A percentile compares a stretch with the other conserved stretches of the same genome.
These are phyloP conservation scores for Phaffia australis DNA, from an alignment of 768 basidiomycete species.

Conservation along the genomic window DNA sequence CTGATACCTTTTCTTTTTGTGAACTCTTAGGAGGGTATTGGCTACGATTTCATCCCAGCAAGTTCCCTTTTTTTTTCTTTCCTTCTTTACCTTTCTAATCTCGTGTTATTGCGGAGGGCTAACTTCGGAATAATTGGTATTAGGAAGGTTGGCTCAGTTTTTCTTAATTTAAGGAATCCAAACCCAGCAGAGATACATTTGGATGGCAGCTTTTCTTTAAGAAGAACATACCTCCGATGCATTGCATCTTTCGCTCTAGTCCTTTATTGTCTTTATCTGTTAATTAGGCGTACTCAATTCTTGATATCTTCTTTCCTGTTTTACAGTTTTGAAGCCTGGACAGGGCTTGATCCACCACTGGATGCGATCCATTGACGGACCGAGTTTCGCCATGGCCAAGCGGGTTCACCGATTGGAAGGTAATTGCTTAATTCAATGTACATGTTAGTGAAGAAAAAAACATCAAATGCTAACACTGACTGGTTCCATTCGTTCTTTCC, in stretches of 20 bases:
- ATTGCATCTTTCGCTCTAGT: too few species aligned
- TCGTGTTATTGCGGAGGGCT: neutral
- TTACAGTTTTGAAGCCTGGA: conserved; percentile 44
- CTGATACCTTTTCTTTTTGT: neutral
- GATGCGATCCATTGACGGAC: conserved; percentile 75
- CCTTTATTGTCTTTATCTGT: too few species aligned
- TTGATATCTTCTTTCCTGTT: conserved; percentile 51
- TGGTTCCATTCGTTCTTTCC: neutral
- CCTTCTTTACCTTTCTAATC: neutral
- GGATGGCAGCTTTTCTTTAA: neutral
- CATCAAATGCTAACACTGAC: neutral
- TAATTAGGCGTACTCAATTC: conserved; percentile 48
- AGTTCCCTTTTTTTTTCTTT: conserved; percentile 16
- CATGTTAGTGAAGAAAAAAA: conserved; percentile 7
- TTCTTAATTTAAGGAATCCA: neutral
- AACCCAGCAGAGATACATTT: conserved; percentile 4
- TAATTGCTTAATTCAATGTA: neutral
- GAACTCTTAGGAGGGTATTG: conserved; percentile 64
- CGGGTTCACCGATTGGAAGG: conserved; percentile 47
- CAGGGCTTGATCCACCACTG: conserved; percentile 57
- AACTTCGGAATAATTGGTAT: neutral
- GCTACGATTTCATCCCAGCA: conserved; percentile 40
- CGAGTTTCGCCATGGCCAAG: conserved; percentile 65
- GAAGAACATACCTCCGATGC: too few species aligned
- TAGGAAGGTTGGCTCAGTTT: neutral